Evolutionary conservation across 345 rosid species (phyloP).

Genomic region (Ceriops tagal): DNA sequence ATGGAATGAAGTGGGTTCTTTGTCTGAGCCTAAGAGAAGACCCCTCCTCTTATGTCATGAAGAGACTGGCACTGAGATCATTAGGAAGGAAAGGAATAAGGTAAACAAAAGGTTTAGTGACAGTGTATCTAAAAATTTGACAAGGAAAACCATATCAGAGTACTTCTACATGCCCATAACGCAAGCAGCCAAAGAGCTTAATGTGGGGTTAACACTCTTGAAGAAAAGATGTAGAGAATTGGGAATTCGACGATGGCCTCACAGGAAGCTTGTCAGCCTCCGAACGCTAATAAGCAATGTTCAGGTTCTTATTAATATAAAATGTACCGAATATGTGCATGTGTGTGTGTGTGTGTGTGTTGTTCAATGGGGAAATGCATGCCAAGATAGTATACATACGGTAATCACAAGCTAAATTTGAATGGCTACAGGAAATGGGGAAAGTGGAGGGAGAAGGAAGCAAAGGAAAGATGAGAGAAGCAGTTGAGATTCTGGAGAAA

Average conservation of each 20-base stretch:
- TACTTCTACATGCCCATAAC: slow-evolving; percentile 62
- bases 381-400: no score
- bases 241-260: slow-evolving; percentile 65
- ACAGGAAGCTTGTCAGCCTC: slow-evolving; percentile 60
- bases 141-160: slow-evolving; percentile 31
- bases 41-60: background rate
- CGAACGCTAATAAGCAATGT: slow-evolving; percentile 42
- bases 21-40: slow-evolving; percentile 15
- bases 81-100: slow-evolving; percentile 9
- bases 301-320: slow-evolving; percentile 24
- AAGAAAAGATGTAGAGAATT: slow-evolving; percentile 67
- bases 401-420: no score
- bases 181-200: slow-evolving; percentile 60
- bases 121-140: slow-evolving; percentile 20
- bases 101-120: background rate
- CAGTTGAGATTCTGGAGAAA: slow-evolving; percentile 48
- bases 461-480: slow-evolving; percentile 22
- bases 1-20: slow-evolving; percentile 30
- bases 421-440: background rate
- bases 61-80: slow-evolving; percentile 12
- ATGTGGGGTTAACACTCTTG: slow-evolving; percentile 56
- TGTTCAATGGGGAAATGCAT: no score
- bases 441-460: slow-evolving; percentile 16
- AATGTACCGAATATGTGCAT: no score
- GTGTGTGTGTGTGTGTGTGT: no score